These are phyloP conservation scores for Leccinum fibrillosum DNA, from an alignment of 768 basidiomycete genomes.

Conservation along the genomic window DNA sequence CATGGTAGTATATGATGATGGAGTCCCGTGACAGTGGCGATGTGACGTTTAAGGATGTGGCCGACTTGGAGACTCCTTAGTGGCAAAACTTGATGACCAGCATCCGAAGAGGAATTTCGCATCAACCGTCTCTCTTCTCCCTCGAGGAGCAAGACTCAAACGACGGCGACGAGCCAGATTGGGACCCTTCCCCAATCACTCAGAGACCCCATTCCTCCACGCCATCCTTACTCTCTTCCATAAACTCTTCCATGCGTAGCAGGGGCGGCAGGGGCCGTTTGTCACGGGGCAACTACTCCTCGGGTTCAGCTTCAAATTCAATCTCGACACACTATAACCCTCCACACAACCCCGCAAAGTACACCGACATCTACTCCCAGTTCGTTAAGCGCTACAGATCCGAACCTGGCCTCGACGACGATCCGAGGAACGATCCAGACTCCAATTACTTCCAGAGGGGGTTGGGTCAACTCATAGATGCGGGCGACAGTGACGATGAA, in stretches of 20 bases:
- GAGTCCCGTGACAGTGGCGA: background rate
- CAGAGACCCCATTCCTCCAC: slow-evolving; percentile 20
- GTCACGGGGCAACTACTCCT: slow-evolving; percentile 28
- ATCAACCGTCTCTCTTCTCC: slow-evolving; percentile 66
- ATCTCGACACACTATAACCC: slow-evolving; percentile 30
- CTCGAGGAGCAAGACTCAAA: slow-evolving; percentile 56
- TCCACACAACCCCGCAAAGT: slow-evolving; percentile 34
- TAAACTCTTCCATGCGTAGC: slow-evolving; percentile 30
- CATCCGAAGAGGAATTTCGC: slow-evolving; percentile 32
- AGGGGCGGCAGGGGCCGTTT: slow-evolving; percentile 31
- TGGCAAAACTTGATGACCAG: slow-evolving; percentile 14
- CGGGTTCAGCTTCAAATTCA: slow-evolving; percentile 25
- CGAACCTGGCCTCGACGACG: slow-evolving; percentile 57
- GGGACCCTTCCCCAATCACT: slow-evolving; percentile 37
- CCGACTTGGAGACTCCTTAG: background rate
- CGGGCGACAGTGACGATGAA: slow-evolving; percentile 77
- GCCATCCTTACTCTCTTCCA: slow-evolving; percentile 23
- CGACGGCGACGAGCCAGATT: slow-evolving; percentile 43
- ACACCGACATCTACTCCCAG: slow-evolving; percentile 72
- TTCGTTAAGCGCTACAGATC: slow-evolving; percentile 76
- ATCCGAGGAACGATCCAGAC: slow-evolving; percentile 78
- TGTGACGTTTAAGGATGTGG: background rate
- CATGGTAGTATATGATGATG: slow-evolving; percentile 45
- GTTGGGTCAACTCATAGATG: slow-evolving; percentile 62
- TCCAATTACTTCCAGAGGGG: slow-evolving; percentile 78